Conservation (phyloP, 2,329 filamentous ascomycete species). For the Aspergillus quadricinctus region DNA sequence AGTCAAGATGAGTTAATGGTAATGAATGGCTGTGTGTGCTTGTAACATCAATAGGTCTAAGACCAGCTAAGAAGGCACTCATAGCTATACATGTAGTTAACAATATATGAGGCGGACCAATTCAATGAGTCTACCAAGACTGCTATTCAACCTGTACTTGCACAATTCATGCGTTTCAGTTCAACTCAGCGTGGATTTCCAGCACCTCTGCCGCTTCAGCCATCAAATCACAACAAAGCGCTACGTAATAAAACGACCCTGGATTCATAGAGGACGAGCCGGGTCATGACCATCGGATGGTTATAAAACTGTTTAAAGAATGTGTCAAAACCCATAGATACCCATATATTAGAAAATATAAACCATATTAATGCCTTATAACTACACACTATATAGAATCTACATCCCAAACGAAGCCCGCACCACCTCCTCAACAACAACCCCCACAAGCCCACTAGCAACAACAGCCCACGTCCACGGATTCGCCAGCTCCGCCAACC, state of each 20-base stretch:
- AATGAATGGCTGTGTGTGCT: too few relatives aligned
- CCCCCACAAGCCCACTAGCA: conserved; percentile 48
- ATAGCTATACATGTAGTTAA: too few relatives aligned
- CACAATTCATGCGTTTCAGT: too few relatives aligned
- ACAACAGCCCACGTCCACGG: conserved; percentile 54
- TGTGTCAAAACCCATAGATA: neutral
- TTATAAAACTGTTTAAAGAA: neutral
- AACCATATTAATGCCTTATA: neutral
- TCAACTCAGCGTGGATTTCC: neutral
- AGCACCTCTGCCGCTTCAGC: too few relatives aligned
- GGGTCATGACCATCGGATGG: neutral
- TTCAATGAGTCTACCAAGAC: too few relatives aligned
- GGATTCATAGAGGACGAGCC: too few relatives aligned
- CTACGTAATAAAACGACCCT: too few relatives aligned
- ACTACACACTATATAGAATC: neutral
- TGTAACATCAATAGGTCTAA: too few relatives aligned
- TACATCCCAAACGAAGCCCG: neutral
- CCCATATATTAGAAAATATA: neutral
- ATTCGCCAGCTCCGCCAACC: conserved; percentile 47
- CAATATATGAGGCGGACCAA: too few relatives aligned
- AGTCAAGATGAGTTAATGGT: neutral
- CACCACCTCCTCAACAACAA: conserved; percentile 42
- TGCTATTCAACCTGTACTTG: too few relatives aligned
- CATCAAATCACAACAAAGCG: neutral
- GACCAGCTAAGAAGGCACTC: neutral